A percentile compares a stretch with the other conserved stretches of the same genome.
These are phyloP conservation scores for Penicillium longicatenatum DNA, from an alignment of 495 filamentous ascomycete species.

Conservation along the genomic window DNA sequence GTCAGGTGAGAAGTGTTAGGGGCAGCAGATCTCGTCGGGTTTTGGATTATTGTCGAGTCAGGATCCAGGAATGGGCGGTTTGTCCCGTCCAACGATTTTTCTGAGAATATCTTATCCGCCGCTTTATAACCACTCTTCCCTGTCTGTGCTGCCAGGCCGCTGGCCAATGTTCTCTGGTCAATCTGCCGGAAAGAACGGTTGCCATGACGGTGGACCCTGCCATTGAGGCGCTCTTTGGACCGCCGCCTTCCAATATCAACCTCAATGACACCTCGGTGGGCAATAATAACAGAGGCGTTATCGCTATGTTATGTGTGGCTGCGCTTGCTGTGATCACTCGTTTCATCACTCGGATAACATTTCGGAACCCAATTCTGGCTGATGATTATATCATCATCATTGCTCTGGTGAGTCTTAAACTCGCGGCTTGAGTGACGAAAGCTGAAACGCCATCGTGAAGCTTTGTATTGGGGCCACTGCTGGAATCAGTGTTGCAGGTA, in stretches of 20 bases:
- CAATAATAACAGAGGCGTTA: constrained; percentile 25
- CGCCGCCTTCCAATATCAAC: constrained; percentile 25
- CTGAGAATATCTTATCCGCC: too few species aligned
- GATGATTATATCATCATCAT: constrained; percentile 40
- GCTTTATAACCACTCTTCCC: too few species aligned
- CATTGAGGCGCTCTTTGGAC: constrained; percentile 27
- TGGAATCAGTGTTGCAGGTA: constrained; percentile 30
- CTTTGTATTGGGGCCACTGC: constrained; percentile 20
- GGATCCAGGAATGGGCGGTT: background rate
- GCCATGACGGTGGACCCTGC: constrained; percentile 21
- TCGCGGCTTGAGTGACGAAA: background rate
- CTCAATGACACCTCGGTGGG: constrained; percentile 17
- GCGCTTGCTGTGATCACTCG: constrained; percentile 34
- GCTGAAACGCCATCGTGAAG: background rate
- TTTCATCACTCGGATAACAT: constrained; percentile 28
- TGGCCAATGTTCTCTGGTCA: background rate
- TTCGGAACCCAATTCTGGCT: constrained; percentile 27
- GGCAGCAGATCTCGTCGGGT: background rate
- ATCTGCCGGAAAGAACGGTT: background rate
- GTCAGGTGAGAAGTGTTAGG: background rate
- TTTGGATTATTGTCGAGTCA: background rate
- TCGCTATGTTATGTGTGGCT: constrained; percentile 32
- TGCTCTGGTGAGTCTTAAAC: constrained; percentile 25
- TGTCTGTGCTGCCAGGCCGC: background rate
- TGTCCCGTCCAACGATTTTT: background rate